These are phyloP conservation scores for Leishmania guyanensis DNA, from an alignment of 208 protist species.

Conservation along the genomic window DNA sequence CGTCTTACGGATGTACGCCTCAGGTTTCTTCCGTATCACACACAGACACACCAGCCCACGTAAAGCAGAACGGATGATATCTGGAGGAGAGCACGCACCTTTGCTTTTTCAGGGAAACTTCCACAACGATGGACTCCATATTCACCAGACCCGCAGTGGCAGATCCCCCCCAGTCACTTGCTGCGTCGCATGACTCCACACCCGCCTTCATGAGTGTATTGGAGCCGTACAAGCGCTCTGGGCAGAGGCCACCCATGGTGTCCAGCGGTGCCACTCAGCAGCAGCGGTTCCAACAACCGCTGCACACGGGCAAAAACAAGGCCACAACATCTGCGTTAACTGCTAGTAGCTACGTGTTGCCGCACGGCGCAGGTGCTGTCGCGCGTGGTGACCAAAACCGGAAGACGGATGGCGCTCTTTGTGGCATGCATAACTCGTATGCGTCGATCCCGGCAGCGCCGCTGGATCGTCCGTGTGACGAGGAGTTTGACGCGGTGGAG, in stretches of 20 bases:
- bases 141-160: background rate
- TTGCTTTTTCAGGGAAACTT: background rate
- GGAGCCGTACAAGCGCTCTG: constrained; percentile 19
- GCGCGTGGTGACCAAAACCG: background rate
- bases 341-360: background rate
- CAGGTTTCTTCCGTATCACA: background rate
- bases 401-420: background rate
- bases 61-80: background rate
- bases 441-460: constrained; percentile 4
- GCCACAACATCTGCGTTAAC: too few relatives aligned
- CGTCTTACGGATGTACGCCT: background rate
- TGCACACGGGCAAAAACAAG: background rate
- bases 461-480: constrained; percentile 28
- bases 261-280: background rate
- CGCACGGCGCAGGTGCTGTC: background rate
- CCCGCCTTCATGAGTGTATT: constrained; percentile 11
- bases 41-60: background rate
- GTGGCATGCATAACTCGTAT: constrained; percentile 4
- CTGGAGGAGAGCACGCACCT: background rate
- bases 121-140: background rate
- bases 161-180: background rate
- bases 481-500: constrained; percentile 57
- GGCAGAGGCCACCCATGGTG: background rate
- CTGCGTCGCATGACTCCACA: constrained; percentile 1
- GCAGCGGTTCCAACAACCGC: background rate